Percentiles rank a stretch among this genome's conserved stretches.
phyloP scores from a whole-genome alignment of 2,329 filamentous ascomycete genomes.

The Neospermospora avenae region DNA sequence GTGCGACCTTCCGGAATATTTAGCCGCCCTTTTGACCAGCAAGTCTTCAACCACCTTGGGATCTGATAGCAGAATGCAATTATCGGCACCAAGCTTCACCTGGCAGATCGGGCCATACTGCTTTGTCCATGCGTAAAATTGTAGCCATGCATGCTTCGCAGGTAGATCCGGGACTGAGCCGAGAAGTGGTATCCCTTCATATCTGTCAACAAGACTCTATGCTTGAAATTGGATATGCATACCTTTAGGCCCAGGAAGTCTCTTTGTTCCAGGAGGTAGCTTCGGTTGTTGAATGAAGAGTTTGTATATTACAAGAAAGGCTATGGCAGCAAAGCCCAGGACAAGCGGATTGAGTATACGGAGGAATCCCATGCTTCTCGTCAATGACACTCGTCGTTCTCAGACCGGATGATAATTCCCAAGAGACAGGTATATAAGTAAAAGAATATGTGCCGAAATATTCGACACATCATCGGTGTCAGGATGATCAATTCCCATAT shows the following conservation, averaged over 20 bases:
- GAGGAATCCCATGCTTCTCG: neutral
- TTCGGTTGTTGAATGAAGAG: neutral
- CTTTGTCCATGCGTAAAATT: conserved; percentile 39
- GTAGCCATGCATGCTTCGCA: conserved; percentile 38
- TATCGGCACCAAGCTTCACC: conserved; percentile 41
- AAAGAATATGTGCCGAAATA: neutral
- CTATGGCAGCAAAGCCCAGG: neutral
- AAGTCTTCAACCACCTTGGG: conserved; percentile 43
- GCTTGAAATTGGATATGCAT: neutral
- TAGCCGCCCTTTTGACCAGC: conserved; percentile 39
- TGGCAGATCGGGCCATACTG: conserved; percentile 42
- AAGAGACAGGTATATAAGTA: neutral
- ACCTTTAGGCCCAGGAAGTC: conserved; percentile 20
- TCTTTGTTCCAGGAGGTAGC: conserved; percentile 14
- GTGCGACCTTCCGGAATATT: conserved; percentile 31
- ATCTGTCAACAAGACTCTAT: neutral
- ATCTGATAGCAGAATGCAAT: conserved; percentile 38
- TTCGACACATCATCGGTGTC: neutral
- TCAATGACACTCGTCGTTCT: neutral
- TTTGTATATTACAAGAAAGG: conserved; percentile 3
- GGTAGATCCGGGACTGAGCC: conserved; percentile 18
- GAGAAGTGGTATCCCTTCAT: conserved; percentile 16
- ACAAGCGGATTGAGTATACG: neutral
- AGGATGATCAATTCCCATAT: neutral
- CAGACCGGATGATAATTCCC: neutral